Conservation (phyloP, 129 eudicot genomes). For the Artemisia argyi region DNA sequence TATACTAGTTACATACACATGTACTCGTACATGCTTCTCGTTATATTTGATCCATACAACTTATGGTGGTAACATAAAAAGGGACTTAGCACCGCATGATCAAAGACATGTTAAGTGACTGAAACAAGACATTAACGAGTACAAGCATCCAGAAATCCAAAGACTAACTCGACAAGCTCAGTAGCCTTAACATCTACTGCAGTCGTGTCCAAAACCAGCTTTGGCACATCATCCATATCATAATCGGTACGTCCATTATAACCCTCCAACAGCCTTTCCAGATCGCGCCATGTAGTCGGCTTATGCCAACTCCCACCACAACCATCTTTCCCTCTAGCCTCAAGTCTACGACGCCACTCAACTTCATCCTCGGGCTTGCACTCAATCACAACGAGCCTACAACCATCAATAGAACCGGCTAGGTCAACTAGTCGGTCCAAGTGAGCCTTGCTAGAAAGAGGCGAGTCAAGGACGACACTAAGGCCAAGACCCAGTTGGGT, state of each 20-base stretch:
- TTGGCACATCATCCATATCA: slow-evolving; percentile 57
- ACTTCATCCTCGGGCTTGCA: slow-evolving; percentile 54
- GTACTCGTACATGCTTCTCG: no score
- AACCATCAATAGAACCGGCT: slow-evolving; percentile 24
- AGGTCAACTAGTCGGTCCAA: slow-evolving; percentile 48
- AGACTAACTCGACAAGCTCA: slow-evolving; percentile 37
- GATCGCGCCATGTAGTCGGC: slow-evolving; percentile 62
- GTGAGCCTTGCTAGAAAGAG: slow-evolving; percentile 53
- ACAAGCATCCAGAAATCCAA: slow-evolving; percentile 37
- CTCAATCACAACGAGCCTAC: slow-evolving; percentile 51
- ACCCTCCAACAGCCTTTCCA: slow-evolving; percentile 64
- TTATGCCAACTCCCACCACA: slow-evolving; percentile 58
- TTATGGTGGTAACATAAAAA: no score
- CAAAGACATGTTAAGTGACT: neutral
- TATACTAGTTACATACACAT: no score
- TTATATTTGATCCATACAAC: no score
- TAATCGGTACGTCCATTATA: slow-evolving; percentile 59
- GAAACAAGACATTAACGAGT: neutral
- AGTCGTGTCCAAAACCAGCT: slow-evolving; percentile 62
- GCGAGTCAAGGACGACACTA: slow-evolving; percentile 65
- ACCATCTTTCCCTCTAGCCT: slow-evolving; percentile 47
- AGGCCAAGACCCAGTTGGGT: slow-evolving; percentile 65
- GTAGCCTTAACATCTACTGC: slow-evolving; percentile 24
- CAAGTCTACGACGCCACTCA: slow-evolving; percentile 69
- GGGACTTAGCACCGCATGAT: no score